phyloP scores from a whole-genome alignment of 805 yeast species.

The Pichia heedii region DNA sequence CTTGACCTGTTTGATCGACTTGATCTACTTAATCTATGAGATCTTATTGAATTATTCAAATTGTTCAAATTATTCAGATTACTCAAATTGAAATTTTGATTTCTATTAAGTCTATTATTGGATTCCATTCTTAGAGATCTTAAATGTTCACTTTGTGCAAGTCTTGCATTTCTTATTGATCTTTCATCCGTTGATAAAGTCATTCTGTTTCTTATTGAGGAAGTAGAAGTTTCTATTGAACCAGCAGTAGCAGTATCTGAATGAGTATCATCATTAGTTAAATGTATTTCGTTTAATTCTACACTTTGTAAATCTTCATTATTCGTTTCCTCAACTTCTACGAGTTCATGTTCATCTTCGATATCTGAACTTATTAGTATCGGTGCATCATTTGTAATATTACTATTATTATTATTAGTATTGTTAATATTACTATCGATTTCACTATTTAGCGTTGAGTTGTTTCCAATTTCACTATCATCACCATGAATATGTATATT shows the following conservation, averaged over 20 bases:
- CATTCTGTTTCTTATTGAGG: neutral
- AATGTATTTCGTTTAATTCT: neutral
- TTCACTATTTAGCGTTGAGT: neutral
- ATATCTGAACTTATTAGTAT: conserved; percentile 11
- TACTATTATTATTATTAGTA: neutral
- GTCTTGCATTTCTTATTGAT: neutral
- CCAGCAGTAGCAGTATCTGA: conserved; percentile 6
- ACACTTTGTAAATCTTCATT: conserved; percentile 5
- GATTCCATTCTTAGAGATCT: neutral
- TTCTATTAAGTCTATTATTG: neutral
- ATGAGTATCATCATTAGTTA: neutral
- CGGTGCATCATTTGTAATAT: conserved; percentile 11
- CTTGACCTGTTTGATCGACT: neutral
- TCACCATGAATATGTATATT: conserved; percentile 2
- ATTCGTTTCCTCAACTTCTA: conserved; percentile 10
- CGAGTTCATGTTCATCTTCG: neutral
- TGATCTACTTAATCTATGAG: too few species aligned
- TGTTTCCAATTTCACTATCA: too few species aligned
- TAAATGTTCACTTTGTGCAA: conserved; percentile 1
- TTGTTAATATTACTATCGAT: neutral
- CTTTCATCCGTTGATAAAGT: conserved; percentile 1
- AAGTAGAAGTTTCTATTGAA: neutral
- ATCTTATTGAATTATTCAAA: too few species aligned
- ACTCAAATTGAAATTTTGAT: neutral
- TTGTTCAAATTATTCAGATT: neutral